These are phyloP conservation scores for Russula brevipes DNA, from an alignment of 768 basidiomycete species.

Conservation along the genomic window DNA sequence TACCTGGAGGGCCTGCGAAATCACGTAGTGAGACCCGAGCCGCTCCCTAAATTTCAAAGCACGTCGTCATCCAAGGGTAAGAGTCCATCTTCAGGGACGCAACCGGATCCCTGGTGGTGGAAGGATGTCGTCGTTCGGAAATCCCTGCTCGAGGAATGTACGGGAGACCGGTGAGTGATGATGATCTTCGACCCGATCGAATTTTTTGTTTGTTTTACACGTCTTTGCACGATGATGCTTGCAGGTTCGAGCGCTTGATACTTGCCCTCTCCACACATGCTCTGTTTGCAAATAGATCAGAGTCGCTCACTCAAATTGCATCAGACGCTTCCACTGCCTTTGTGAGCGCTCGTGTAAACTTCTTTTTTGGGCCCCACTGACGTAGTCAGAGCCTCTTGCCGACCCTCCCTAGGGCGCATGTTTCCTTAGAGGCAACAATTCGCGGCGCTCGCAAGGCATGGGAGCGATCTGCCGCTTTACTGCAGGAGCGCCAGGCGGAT, in stretches of 20 bases:
- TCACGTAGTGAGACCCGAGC: conserved; percentile 34
- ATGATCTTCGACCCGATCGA: neutral
- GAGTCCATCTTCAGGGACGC: conserved; percentile 9
- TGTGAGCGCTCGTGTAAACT: neutral
- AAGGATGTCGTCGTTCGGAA: conserved; percentile 51
- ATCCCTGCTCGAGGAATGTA: conserved; percentile 51
- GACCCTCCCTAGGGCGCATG: conserved; percentile 36
- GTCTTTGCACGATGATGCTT: conserved; percentile 11
- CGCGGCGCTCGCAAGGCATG: conserved; percentile 35
- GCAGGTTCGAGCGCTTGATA: conserved; percentile 49
- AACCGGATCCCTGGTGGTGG: conserved; percentile 46
- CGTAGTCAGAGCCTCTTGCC: conserved; percentile 28
- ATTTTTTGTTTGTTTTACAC: conserved; percentile 5
- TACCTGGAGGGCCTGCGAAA: conserved; percentile 47
- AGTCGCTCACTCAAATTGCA: conserved; percentile 15
- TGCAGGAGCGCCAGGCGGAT: conserved; percentile 35
- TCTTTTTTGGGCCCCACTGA: conserved; percentile 13
- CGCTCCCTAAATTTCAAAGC: conserved; percentile 12
- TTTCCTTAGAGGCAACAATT: conserved; percentile 32
- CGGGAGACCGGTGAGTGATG: conserved; percentile 42
- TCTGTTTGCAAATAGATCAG: conserved; percentile 34
- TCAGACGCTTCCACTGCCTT: conserved; percentile 14
- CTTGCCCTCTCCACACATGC: conserved; percentile 50
- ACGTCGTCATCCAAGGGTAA: conserved; percentile 25
- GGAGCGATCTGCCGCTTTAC: conserved; percentile 36